Base-by-base conservation (phyloP, 2,329 filamentous ascomycete species). In the Aspergillus versicolor region DNA sequence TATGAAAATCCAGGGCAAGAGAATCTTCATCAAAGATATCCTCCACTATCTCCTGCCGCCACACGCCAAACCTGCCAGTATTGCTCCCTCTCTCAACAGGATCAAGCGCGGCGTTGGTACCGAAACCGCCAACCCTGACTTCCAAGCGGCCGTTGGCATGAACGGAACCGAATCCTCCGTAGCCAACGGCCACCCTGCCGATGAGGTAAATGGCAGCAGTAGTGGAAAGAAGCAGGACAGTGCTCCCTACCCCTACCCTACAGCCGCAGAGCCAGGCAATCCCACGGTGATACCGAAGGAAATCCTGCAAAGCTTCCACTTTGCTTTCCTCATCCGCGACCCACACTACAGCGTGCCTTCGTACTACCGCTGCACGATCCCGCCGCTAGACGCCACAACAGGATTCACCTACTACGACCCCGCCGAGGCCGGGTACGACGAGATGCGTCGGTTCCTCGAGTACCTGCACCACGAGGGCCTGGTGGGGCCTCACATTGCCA, bases 1-100 rank as follows among this genome's bases (percentile, higher is more conserved):
- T 67, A 49, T 9, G 43, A 70, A 48, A 48, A 70, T 65, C 27
- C 61, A 95, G 90, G 89, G 87, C 68, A 96, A 96, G 80, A 90
- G 93, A 66, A 80, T 96, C 67, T 97, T 97, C 79, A 94, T 99
- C 83, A 99, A 99, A 76, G 94, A 97, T 75, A 99, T 97, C 79
- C 88, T 90, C 55, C 89, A 97, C 76, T 97, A 97, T 75, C 82
- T 97, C 63, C 81, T 96, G 62, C 89, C 92, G 5, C 90, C 91
- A 3, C 79, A 89, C 61, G 81, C 82, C 46, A 83, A 88, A 67
- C 80, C 84, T 13, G 84, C 90, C 50, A 81, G 80, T 48, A 85
- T 94, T 59, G 92, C 91, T 9, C 89, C 90, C 2, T 96, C 91
- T n/a, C 81, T 97, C 50, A 70, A 76, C 50, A 75, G 76, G 66